Conservation (phyloP, 2,329 filamentous ascomycete genomes). For the Talaromyces sp. region DNA sequence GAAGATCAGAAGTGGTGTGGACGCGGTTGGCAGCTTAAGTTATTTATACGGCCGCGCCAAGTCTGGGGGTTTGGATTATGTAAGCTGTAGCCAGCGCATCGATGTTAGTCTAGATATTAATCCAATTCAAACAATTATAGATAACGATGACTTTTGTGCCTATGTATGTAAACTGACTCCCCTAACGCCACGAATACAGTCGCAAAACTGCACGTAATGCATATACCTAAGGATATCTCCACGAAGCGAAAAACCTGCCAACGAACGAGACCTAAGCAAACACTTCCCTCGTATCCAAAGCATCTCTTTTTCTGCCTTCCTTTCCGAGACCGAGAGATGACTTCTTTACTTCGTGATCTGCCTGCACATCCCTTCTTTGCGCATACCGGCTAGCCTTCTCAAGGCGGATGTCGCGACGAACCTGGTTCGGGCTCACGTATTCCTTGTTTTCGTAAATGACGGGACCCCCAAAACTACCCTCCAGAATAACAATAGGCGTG, state of each 20-base stretch:
- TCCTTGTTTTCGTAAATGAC: slow-evolving; percentile 98
- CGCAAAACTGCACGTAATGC: slow-evolving; percentile 23
- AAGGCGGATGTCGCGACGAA: slow-evolving; percentile 57
- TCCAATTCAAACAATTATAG: too few relatives aligned
- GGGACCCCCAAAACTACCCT: slow-evolving; percentile 90
- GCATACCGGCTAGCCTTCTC: slow-evolving; percentile 76
- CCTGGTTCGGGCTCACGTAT: slow-evolving; percentile 93
- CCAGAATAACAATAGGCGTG: slow-evolving; percentile 90
- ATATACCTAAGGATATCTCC: slow-evolving; percentile 30
- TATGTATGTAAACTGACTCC: slow-evolving; percentile 2
- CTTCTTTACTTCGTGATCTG: slow-evolving; percentile 70
- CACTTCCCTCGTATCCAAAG: slow-evolving; percentile 70
- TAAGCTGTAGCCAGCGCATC: slow-evolving; percentile 8
- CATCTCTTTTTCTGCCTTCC: slow-evolving; percentile 27
- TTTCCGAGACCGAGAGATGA: slow-evolving; percentile 69
- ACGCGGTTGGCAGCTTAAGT: not conserved
- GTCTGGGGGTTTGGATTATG: slow-evolving; percentile 7
- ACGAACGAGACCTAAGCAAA: slow-evolving; percentile 49
- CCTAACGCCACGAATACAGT: slow-evolving; percentile 15
- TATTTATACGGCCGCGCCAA: not conserved
- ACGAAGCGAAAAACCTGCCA: slow-evolving; percentile 19
- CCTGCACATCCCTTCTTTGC: slow-evolving; percentile 66
- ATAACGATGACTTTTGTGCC: not conserved
- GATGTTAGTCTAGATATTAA: not conserved
- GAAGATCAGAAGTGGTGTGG: not conserved